Evolutionary conservation across 306 rosid genomes (phyloP), one percentile per base, ranked within the genome.

Genomic region (Inga oerstediana): DNA sequence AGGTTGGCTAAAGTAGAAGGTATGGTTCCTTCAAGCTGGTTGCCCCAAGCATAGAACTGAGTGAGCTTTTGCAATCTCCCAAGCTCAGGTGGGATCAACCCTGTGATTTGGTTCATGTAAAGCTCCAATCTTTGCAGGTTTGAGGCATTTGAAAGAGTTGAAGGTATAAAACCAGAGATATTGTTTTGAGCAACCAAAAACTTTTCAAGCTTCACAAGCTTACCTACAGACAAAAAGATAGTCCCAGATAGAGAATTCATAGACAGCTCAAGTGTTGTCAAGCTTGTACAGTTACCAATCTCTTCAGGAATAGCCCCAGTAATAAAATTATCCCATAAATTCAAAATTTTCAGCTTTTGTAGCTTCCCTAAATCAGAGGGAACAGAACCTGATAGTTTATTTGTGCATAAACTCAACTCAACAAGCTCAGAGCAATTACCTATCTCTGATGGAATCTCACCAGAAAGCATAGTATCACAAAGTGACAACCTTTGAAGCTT

Each of bases 351-450:
- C 5, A 91, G 86, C 82, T 91, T 91, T 58, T 82, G 62, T 24
- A 91, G 89, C 83, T 87, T 89, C 1, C 95, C 95, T 4, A 91
- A 43, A 84, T 88, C 89, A 12, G 66, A 75, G 6, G 95, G 93
- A 34, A 91, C 87, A 20, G 89, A 82, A 74, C 95, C 95, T 22
- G 91, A 88, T 8, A 91, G 73, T 35, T 89, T 84, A 11, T 90
- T 91, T 69, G 80, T 87, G 39, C 88, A 85, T 27, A 91, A 89
- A 70, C 72, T 87, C 86, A 91, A 78, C 76, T 85, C 74, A 0
- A 80, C 85, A 58, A 91, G 89, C 88, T 88, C 95, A 72, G 91
- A 85, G 78, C 95, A 91, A 81, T 90, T 85, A 84, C 93, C 91
- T 84, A 90, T 49, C 48, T 84, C 92, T 11, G 89, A 46, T 8